Conservation (phyloP, 805 yeast genomes). For the Candida rishiriensis region DNA sequence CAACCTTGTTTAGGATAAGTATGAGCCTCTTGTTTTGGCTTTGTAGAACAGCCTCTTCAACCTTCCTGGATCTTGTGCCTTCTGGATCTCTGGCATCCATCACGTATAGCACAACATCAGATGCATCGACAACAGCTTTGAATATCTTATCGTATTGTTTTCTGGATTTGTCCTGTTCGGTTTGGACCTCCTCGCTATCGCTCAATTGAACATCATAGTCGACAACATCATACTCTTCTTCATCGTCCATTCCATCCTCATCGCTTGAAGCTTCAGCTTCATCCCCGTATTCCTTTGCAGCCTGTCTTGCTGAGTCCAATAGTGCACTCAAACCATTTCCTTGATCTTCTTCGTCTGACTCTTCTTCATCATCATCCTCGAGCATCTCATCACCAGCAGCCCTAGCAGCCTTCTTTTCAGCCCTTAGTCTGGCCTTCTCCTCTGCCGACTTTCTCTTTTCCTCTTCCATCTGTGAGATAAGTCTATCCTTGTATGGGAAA, state of each 20-base stretch:
- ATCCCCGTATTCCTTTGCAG: constrained; percentile 74
- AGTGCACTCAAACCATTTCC: constrained; percentile 67
- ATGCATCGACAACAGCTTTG: constrained; percentile 85
- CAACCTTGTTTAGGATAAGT: constrained; percentile 85
- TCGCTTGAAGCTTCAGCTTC: constrained; percentile 36
- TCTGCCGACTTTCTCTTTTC: constrained; percentile 52
- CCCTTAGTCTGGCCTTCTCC: constrained; percentile 45
- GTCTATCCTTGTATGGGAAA: constrained; percentile 89
- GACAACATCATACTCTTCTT: constrained; percentile 43
- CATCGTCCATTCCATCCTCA: constrained; percentile 32
- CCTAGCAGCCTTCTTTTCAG: constrained; percentile 45
- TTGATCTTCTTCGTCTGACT: constrained; percentile 40
- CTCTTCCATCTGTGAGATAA: constrained; percentile 68
- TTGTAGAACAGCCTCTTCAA: constrained; percentile 84
- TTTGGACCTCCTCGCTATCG: constrained; percentile 36
- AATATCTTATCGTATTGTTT: constrained; percentile 93
- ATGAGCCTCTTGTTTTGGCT: constrained; percentile 80
- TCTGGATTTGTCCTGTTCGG: constrained; percentile 67
- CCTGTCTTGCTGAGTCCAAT: constrained; percentile 83
- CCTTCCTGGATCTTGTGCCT: constrained; percentile 84
- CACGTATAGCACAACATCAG: constrained; percentile 91
- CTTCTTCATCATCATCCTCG: constrained; percentile 32
- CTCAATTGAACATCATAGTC: constrained; percentile 45
- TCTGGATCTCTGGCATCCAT: constrained; percentile 97
- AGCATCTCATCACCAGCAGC: constrained; percentile 38